phyloP scores from a whole-genome alignment of 2,329 filamentous ascomycete genomes.

The Aspergillus fumigatus region DNA sequence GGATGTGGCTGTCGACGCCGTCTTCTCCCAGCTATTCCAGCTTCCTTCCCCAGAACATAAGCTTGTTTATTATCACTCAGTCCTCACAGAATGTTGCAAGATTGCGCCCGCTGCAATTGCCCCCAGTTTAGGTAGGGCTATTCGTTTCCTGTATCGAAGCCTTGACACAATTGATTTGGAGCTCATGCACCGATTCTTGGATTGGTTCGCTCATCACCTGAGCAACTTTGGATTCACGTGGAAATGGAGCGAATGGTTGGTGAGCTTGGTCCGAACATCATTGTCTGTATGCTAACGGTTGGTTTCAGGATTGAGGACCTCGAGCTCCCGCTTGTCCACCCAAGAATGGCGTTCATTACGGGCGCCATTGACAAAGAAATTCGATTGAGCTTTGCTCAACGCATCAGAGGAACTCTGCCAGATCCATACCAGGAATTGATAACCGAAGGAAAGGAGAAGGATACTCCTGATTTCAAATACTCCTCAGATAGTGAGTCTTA shows the following conservation, averaged over 20 bases:
- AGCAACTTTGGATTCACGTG: constrained; percentile 99
- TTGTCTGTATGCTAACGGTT: constrained; percentile 12
- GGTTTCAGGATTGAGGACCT: constrained; percentile 68
- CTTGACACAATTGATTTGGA: constrained; percentile 81
- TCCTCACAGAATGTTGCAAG: constrained; percentile 93
- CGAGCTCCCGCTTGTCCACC: constrained; percentile 68
- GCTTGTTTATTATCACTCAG: constrained; percentile 91
- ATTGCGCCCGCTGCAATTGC: constrained; percentile 94
- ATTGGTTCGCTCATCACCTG: constrained; percentile 97
- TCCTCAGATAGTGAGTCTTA: constrained; percentile 61
- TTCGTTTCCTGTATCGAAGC: constrained; percentile 83
- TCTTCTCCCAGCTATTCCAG: constrained; percentile 91
- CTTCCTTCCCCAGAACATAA: constrained; percentile 86
- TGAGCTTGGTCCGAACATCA: constrained; percentile 5
- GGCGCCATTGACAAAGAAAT: constrained; percentile 96
- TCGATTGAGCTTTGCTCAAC: constrained; percentile 88
- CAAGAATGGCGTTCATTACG: constrained; percentile 87
- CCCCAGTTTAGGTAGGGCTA: constrained; percentile 86
- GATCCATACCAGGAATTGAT: constrained; percentile 78
- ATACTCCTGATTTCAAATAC: constrained; percentile 95
- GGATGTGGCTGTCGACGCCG: constrained; percentile 93
- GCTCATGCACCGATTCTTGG: constrained; percentile 78
- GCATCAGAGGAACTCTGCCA: constrained; percentile 89
- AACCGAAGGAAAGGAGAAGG: constrained; percentile 82
- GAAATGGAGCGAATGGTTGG: constrained; percentile 96